Evolutionary conservation across 2,329 filamentous ascomycete species (phyloP).

Genomic region (Cadophora luteo-olivacea): DNA sequence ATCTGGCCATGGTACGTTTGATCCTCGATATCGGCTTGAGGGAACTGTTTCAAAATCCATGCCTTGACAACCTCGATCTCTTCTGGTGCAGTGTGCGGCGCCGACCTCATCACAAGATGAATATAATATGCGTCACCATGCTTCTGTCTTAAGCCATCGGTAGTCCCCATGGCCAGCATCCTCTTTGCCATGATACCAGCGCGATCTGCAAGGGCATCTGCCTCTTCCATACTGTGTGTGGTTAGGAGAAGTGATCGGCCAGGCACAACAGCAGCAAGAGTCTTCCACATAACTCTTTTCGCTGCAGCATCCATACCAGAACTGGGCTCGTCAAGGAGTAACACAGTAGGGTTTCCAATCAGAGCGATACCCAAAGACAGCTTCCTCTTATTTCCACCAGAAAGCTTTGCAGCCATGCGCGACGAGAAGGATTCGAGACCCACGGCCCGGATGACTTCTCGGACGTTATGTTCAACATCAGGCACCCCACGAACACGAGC

Average conservation of each 20-base stretch:
- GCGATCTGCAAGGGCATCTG: slow-evolving; percentile 82
- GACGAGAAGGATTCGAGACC: slow-evolving; percentile 74
- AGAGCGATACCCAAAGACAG: slow-evolving; percentile 86
- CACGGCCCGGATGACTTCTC: slow-evolving; percentile 79
- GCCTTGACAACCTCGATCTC: slow-evolving; percentile 70
- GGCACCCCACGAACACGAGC: slow-evolving; percentile 81
- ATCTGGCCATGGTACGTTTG: slow-evolving; percentile 86
- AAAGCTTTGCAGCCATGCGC: slow-evolving; percentile 80
- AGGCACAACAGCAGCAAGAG: slow-evolving; percentile 73
- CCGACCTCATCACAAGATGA: slow-evolving; percentile 77
- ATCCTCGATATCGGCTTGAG: slow-evolving; percentile 71
- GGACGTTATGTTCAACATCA: slow-evolving; percentile 78
- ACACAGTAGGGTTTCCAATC: slow-evolving; percentile 87
- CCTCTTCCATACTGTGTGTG: slow-evolving; percentile 95
- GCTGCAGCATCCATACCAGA: slow-evolving; percentile 90
- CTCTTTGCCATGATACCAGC: slow-evolving; percentile 85
- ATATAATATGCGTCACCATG: slow-evolving; percentile 84
- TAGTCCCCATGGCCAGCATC: slow-evolving; percentile 85
- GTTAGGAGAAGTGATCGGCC: slow-evolving; percentile 87
- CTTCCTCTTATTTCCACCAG: slow-evolving; percentile 94
- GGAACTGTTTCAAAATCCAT: slow-evolving; percentile 70
- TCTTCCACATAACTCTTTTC: slow-evolving; percentile 93
- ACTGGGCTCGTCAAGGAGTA: slow-evolving; percentile 88
- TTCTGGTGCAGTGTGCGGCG: slow-evolving; percentile 72
- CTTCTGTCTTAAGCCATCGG: slow-evolving; percentile 71